Percentiles rank a stretch among this genome's conserved stretches.
Conservation (phyloP, 2,329 filamentous ascomycete genomes). For the Emmonsiellopsis sp. region DNA sequence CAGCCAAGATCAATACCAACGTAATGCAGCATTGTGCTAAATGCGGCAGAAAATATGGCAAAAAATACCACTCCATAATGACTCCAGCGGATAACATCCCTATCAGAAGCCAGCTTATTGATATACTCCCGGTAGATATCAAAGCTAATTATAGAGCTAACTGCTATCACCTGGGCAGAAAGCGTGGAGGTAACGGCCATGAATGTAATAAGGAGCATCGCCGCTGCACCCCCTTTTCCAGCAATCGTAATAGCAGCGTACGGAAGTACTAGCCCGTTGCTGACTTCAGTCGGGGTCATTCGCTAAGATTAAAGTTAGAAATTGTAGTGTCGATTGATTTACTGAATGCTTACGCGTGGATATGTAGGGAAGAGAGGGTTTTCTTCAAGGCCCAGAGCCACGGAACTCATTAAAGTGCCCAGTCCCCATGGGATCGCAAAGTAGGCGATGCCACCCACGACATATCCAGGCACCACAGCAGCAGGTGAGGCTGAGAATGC, state of each 20-base stretch:
- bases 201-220: conserved; percentile 29
- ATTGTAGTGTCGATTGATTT: background rate
- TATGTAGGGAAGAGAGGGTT: conserved; percentile 45
- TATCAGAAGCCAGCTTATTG: conserved; percentile 37
- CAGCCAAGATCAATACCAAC: conserved; percentile 46
- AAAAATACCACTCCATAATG: conserved; percentile 47
- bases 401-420: conserved; percentile 42
- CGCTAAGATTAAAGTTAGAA: conserved; percentile 13
- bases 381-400: conserved; percentile 40
- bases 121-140: conserved; percentile 46
- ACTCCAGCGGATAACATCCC: conserved; percentile 42
- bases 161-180: conserved; percentile 44
- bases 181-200: conserved; percentile 40
- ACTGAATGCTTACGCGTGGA: conserved; percentile 28
- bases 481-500: conserved; percentile 40
- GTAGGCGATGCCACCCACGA: conserved; percentile 43
- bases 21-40: conserved; percentile 45
- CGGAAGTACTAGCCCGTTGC: conserved; percentile 27
- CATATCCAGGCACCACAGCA: conserved; percentile 43
- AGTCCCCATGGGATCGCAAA: conserved; percentile 47
- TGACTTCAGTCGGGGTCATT: conserved; percentile 30
- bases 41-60: conserved; percentile 41
- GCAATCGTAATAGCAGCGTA: conserved; percentile 31
- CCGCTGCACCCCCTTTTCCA: conserved; percentile 30
- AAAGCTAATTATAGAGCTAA: conserved; percentile 45